These are phyloP conservation scores for Brettanomyces custersianus DNA, from an alignment of 805 yeast genomes.

Conservation along the genomic window DNA sequence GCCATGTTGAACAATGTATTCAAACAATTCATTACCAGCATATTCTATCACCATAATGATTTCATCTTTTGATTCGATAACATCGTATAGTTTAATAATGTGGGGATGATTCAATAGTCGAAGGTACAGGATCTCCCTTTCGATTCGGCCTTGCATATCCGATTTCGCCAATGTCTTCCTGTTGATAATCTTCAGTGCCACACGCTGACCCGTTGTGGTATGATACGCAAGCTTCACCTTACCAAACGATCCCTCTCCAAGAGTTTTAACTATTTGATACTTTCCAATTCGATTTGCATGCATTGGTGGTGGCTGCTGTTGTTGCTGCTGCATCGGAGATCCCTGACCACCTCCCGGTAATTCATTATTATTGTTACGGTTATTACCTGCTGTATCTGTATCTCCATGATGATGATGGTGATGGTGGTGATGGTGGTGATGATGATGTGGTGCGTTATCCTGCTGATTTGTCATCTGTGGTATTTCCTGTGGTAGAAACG, in stretches of 20 bases:
- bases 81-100: slow-evolving; percentile 91
- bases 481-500: too few relatives aligned
- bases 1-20: slow-evolving; percentile 89
- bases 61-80: slow-evolving; percentile 89
- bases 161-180: slow-evolving; percentile 86
- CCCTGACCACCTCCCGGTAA: slow-evolving; percentile 2
- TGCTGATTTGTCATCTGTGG: too few relatives aligned
- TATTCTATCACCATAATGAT: slow-evolving; percentile 95
- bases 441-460: slow-evolving; percentile 3
- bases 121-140: slow-evolving; percentile 86
- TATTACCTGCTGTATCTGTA: slow-evolving; percentile 1
- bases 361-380: neutral
- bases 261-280: slow-evolving; percentile 83
- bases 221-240: slow-evolving; percentile 90
- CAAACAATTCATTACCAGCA: slow-evolving; percentile 94
- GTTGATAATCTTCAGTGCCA: slow-evolving; percentile 88
- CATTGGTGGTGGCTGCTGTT: slow-evolving; percentile 6
- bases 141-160: slow-evolving; percentile 96
- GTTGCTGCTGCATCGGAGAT: slow-evolving; percentile 9
- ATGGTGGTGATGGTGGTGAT: slow-evolving; percentile 11
- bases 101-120: slow-evolving; percentile 90
- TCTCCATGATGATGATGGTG: slow-evolving; percentile 7
- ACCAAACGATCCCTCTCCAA: slow-evolving; percentile 96
- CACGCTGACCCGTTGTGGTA: slow-evolving; percentile 82
- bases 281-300: slow-evolving; percentile 59